phyloP scores from a whole-genome alignment of 306 rosid genomes.

The Corylus americana region DNA sequence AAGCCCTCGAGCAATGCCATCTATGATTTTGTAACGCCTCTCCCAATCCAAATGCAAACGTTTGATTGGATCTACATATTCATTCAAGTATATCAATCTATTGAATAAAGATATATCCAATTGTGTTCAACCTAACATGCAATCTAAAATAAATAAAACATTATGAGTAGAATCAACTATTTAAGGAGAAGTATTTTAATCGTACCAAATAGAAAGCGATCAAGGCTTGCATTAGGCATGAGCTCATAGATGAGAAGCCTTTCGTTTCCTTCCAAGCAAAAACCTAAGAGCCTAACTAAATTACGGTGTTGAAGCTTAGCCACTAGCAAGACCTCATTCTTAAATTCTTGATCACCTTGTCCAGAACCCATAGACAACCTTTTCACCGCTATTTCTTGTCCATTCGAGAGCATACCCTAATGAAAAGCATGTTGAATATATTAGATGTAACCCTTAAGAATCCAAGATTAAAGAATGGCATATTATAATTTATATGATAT shows the following conservation, averaged over 20 bases:
- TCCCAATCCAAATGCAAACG: slow-evolving; percentile 33
- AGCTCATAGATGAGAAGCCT: slow-evolving; percentile 53
- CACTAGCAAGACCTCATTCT: slow-evolving; percentile 45
- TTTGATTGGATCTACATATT: slow-evolving; percentile 33
- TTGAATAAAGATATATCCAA: not conserved
- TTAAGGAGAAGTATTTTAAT: not conserved
- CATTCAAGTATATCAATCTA: not conserved
- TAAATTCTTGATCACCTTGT: slow-evolving; percentile 41
- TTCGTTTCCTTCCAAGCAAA: slow-evolving; percentile 34
- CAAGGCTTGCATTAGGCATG: slow-evolving; percentile 51
- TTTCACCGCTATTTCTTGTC: slow-evolving; percentile 47
- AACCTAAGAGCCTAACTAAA: slow-evolving; percentile 38
- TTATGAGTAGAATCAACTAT: too few species aligned
- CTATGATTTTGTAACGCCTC: slow-evolving; percentile 37
- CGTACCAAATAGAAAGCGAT: slow-evolving; percentile 50
- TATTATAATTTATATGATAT: too few species aligned
- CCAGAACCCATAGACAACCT: slow-evolving; percentile 31
- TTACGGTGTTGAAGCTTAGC: slow-evolving; percentile 55
- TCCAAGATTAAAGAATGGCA: too few species aligned
- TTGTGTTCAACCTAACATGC: not conserved
- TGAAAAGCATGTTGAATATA: not conserved
- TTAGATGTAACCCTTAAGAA: not conserved
- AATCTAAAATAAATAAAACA: too few species aligned
- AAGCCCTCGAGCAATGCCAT: slow-evolving; percentile 40
- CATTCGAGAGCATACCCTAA: slow-evolving; percentile 36